Conservation (phyloP, 2,329 filamentous ascomycete species). For the Hymenoscyphus fructigenus region DNA sequence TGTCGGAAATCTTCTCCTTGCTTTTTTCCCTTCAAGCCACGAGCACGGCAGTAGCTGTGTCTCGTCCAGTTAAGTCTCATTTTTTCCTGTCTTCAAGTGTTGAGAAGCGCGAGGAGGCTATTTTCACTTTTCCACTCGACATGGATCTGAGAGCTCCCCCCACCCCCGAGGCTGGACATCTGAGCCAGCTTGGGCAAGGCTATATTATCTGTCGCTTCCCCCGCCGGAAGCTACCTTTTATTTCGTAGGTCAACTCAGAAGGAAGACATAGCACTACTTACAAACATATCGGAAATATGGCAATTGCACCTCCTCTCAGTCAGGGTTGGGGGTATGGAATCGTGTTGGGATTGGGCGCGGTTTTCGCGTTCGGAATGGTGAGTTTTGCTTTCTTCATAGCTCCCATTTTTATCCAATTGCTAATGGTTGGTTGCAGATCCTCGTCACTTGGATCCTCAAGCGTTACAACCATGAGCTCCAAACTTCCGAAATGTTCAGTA, state of each 20-base stretch:
- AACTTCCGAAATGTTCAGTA: conserved; percentile 91
- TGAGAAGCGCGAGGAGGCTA: neutral
- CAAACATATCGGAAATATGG: conserved; percentile 25
- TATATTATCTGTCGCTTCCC: conserved; percentile 2
- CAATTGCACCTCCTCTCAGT: conserved; percentile 35
- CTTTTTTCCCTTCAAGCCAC: neutral
- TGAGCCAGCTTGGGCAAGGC: neutral
- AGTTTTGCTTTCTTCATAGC: conserved; percentile 11
- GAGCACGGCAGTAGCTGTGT: neutral
- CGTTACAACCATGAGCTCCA: conserved; percentile 74
- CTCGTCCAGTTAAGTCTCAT: neutral
- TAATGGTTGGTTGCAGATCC: conserved; percentile 26
- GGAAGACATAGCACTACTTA: neutral
- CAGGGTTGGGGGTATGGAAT: conserved; percentile 62
- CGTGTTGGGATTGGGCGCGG: conserved; percentile 57
- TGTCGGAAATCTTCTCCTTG: neutral
- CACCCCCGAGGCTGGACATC: conserved; percentile 2
- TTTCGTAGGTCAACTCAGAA: neutral
- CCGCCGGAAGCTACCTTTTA: neutral
- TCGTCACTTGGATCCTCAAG: conserved; percentile 38
- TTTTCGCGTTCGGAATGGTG: conserved; percentile 65
- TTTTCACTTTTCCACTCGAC: neutral
- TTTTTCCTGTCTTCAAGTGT: neutral
- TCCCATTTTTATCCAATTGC: neutral
- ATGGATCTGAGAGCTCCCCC: conserved; percentile 2